A percentile compares a stretch with the other conserved stretches of the same genome.
These are phyloP conservation scores for Cercospora canescens DNA, from an alignment of 2,329 filamentous ascomycete species.

Conservation along the genomic window DNA sequence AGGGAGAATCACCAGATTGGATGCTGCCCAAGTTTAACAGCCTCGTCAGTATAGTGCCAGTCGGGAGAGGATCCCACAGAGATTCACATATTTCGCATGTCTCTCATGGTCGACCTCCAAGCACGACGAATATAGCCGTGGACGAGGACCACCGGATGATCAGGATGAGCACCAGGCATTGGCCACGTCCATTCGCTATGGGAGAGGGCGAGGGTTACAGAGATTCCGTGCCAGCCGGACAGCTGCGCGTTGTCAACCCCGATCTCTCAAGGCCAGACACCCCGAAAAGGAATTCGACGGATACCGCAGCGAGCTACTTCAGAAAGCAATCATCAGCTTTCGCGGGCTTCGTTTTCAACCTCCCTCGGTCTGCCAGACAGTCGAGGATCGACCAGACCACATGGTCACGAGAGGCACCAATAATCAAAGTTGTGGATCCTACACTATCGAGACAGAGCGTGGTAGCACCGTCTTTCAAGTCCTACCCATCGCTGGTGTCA, in stretches of 20 bases:
- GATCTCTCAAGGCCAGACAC: slow-evolving; percentile 29
- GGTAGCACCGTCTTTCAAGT: slow-evolving; percentile 27
- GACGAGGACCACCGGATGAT: slow-evolving; percentile 38
- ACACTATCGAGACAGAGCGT: slow-evolving; percentile 28
- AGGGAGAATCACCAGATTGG: slow-evolving; percentile 10
- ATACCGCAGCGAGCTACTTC: slow-evolving; percentile 24
- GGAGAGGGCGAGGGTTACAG: slow-evolving; percentile 35
- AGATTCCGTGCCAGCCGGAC: slow-evolving; percentile 30
- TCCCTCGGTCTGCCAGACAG: slow-evolving; percentile 8
- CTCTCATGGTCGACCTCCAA: slow-evolving; percentile 18
- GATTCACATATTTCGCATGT: slow-evolving; percentile 7
- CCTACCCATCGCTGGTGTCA: slow-evolving; percentile 27
- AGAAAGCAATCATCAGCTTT: slow-evolving; percentile 25
- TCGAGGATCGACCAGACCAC: slow-evolving; percentile 10
- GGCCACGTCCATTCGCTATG: slow-evolving; percentile 35
- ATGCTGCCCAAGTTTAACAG: slow-evolving; percentile 9
- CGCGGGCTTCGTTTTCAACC: slow-evolving; percentile 18
- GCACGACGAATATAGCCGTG: slow-evolving; percentile 26
- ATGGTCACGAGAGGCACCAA: slow-evolving; percentile 8
- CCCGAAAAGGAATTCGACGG: slow-evolving; percentile 19
- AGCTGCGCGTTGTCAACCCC: slow-evolving; percentile 37
- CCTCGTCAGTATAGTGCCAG: slow-evolving; percentile 2
- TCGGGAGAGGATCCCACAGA: slow-evolving; percentile 14
- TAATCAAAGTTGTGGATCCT: slow-evolving; percentile 24
- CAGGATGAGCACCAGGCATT: slow-evolving; percentile 35